Base-by-base conservation (phyloP, 306 rosid species). In the Geum urbanum region DNA sequence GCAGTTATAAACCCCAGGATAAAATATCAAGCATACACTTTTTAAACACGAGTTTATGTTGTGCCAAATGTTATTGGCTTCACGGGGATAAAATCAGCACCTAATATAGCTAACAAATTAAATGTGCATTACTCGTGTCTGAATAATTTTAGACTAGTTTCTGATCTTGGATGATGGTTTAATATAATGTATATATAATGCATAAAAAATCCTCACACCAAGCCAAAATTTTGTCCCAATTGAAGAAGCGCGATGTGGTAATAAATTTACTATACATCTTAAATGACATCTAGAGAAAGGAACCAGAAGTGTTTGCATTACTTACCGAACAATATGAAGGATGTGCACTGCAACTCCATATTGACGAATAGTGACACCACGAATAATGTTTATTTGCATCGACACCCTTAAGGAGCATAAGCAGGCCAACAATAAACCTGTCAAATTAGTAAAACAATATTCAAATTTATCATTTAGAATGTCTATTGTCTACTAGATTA, bases 331-430 rank as follows among this genome's bases (percentile, higher is more conserved):
- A 94, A 75, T 71, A 88, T 44, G 88, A 86, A 65, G 98, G 74
- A 51, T 88, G 80, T 32, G 92, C 79, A 27, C 83, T 72, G 83
- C 98, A 94, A 85, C 84, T 94, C 98, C 98, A 94, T 78, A 40
- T 94, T 46, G 98, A 94, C 77, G 90, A 75, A 77, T 94, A 90
- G 79, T 94, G 98, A 81, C 98, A 94, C 98, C 98, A 94, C 63
- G 97, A 90, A 77, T 97, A 94, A 84, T 90, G 96, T 37, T 87
- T 79, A 72, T 94, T 94, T 40, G 94, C 96, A 77, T 94, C 92
- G 35, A 88, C 86, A 20, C 88, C 88, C 35, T 86, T 90, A 54
- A 90, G 89, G 54, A 94, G 89, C 63, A 85, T 66, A 70, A 84
- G 85, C 77, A 90, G 74, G 72, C 97, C 89, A 76, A 77, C 92